Percentiles rank a stretch among this genome's conserved stretches.
phyloP scores from a whole-genome alignment of 208 protist species.

The Plasmodiophora brassicae region DNA sequence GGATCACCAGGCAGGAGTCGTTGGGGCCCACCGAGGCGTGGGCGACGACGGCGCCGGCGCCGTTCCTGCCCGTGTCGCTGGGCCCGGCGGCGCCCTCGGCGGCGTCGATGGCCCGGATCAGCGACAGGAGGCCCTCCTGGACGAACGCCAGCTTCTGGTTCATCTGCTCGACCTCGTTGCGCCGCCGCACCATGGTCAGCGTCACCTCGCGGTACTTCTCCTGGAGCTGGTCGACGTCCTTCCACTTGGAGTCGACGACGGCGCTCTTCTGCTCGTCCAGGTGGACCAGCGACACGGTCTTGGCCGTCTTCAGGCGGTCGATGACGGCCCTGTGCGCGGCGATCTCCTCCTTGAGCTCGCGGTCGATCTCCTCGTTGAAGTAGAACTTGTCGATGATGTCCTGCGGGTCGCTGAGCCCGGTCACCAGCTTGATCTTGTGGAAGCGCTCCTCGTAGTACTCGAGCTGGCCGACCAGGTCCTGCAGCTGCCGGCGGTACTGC shows the following conservation, averaged over 20 bases:
- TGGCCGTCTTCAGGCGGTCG: background rate
- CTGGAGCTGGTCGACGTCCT: slow-evolving; percentile 23
- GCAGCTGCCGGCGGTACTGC: slow-evolving; percentile 9
- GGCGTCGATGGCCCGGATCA: background rate
- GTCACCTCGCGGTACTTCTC: slow-evolving; percentile 26
- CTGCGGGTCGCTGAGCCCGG: slow-evolving; percentile 35
- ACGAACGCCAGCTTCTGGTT: slow-evolving; percentile 31
- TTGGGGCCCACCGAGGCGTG: background rate
- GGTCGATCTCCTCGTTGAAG: slow-evolving; percentile 37
- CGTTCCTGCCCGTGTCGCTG: background rate
- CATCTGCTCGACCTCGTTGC: slow-evolving; percentile 27
- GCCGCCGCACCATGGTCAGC: background rate
- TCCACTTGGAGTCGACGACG: slow-evolving; percentile 4
- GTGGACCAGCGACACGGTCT: slow-evolving; percentile 26
- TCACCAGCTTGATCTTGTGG: slow-evolving; percentile 35
- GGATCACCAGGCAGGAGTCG: background rate
- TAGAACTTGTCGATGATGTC: slow-evolving; percentile 44
- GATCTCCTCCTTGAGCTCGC: slow-evolving; percentile 34
- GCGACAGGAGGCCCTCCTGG: background rate
- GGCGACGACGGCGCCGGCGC: background rate
- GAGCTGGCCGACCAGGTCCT: background rate
- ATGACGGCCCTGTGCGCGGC: slow-evolving; percentile 19
- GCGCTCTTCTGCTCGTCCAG: slow-evolving; percentile 25
- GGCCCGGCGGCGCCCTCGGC: background rate
- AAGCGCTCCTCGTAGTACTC: slow-evolving; percentile 27